Base-by-base conservation (phyloP, 192 early-diverging fungal species). In the Coemansia sp. region DNA sequence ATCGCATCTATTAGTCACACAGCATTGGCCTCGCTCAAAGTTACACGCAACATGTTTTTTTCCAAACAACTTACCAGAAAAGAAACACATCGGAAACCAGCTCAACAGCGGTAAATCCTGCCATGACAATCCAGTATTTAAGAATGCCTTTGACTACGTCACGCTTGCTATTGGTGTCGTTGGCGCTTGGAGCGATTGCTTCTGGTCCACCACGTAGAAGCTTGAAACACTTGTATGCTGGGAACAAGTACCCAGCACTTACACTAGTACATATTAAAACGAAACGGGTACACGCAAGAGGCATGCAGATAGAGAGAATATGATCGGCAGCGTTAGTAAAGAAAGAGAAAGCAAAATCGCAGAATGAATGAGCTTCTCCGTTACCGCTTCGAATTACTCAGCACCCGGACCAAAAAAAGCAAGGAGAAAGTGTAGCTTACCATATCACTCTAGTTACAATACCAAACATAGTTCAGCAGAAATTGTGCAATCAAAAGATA, bases 51-150 rank as follows among this genome's bases (percentile, higher is more conserved):
- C 48, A 51, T 26, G 25, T 51, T 51, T 51, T 51, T 26, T 25
- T 26, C 21, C 8, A 33, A 26, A 7, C 26, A 31, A 43, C 79
- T 67, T 81, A 77, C 82, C 82, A 84, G 62, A 84, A 84, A 16
- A 84, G 63, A 63, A 84, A 81, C 49, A 72, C 77, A 66, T 84
- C 82, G 25, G 71, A 49, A 29, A 81, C 71, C 20, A 84, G 51
- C 58, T 84, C 82, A 25, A 62, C 78, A 12, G 71, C 68, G 23
- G 75, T 74, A 68, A 77, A 84, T 58, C 71, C 67, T 26, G 77
- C 71, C 66, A 84, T 84, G 69, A 84, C 82, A 49, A 81, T 64
- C 82, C 82, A 84, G 60, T 84, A 76, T 26, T 80, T 81, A 34
- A 84, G 68, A 43, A 77, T 61, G 34, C 74, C 68, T 43, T 58